Evolutionary conservation across 2,329 filamentous ascomycete genomes (phyloP).

Genomic region (Leptographium flavum): DNA sequence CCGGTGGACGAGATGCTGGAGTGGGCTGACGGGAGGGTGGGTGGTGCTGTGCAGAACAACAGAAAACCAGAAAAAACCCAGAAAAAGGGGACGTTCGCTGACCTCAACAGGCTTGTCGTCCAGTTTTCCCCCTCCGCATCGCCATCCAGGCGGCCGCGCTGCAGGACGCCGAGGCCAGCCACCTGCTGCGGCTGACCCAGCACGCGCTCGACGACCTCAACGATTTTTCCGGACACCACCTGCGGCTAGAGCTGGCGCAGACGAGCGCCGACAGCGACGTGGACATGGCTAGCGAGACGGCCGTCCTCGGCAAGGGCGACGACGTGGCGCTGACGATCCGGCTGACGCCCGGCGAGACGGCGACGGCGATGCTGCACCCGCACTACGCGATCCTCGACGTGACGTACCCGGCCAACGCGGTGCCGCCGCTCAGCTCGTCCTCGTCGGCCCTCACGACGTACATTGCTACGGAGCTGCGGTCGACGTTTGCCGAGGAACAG

Average conservation of each 20-base stretch:
- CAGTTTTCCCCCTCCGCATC: conserved; percentile 77
- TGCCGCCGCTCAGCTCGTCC: conserved; percentile 51
- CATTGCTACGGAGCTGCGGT: conserved; percentile 63
- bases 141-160: conserved; percentile 57
- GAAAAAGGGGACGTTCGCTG: too few relatives aligned
- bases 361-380: conserved; percentile 49
- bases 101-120: conserved; percentile 73
- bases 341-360: conserved; percentile 48
- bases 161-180: conserved; percentile 51
- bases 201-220: conserved; percentile 76
- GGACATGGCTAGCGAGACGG: conserved; percentile 14
- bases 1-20: conserved; percentile 76
- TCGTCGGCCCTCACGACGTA: conserved; percentile 64
- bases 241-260: conserved; percentile 48
- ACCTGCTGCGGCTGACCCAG: conserved; percentile 68
- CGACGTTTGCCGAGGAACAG: conserved; percentile 77
- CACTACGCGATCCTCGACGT: conserved; percentile 62
- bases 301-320: conserved; percentile 20
- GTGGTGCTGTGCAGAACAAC: too few relatives aligned
- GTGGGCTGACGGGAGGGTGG: conserved; percentile 82
- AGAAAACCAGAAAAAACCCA: too few relatives aligned
- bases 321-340: conserved; percentile 55
- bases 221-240: conserved; percentile 71
- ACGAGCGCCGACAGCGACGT: conserved; percentile 16
- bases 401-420: conserved; percentile 56